Evolutionary conservation across 2,329 filamentous ascomycete species (phyloP), one percentile per base, ranked within the genome.

Genomic region (Calycina herbarum): DNA sequence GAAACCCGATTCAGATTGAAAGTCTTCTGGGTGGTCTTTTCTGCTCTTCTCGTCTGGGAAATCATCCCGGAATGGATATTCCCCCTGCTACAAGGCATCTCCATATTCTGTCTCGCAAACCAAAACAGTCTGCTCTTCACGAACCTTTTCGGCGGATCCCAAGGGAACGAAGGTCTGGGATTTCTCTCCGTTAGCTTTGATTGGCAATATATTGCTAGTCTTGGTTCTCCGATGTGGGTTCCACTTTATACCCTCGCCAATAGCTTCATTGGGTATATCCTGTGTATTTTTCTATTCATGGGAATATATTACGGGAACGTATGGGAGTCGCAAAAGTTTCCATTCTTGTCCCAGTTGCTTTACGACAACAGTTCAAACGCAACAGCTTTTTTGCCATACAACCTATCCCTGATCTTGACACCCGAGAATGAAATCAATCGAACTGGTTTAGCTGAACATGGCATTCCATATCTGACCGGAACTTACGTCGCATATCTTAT

Each of bases 111-210:
- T 66, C 76, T 83, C 6, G 78, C 81, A 0, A 77, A 79, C 13
- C 68, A 68, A 38, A 62, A 42, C 76, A 79, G 51, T 71, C 67
- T 77, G 0, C 69, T 79, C 5, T 80, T 83, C 63, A 82, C 80
- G 33, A 80, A 81, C 54, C 71, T 83, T 29, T 83, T 83, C 66
- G 82, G 82, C 6, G 82, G 81, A n/a, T 75, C 80, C 5, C 75
- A 76, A 54, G 78, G 78, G 2, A 79, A 82, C 65, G 79, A 82
- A 65, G 80, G 79, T 10, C 72, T 81, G 1, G 80, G 80, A 5
- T 72, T 80, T 33, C 67, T 81, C 4, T 75, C 73, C 4, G 63
- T 79, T 35, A 79, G 74, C 24, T 77, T 82, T 35, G 80, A 82
- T 67, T 82, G 79, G 77, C 75, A 80, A 57, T 81, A 82, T 64